Conservation (phyloP, 2,329 filamentous ascomycete genomes). For the Colletotrichum cordylinicola region DNA sequence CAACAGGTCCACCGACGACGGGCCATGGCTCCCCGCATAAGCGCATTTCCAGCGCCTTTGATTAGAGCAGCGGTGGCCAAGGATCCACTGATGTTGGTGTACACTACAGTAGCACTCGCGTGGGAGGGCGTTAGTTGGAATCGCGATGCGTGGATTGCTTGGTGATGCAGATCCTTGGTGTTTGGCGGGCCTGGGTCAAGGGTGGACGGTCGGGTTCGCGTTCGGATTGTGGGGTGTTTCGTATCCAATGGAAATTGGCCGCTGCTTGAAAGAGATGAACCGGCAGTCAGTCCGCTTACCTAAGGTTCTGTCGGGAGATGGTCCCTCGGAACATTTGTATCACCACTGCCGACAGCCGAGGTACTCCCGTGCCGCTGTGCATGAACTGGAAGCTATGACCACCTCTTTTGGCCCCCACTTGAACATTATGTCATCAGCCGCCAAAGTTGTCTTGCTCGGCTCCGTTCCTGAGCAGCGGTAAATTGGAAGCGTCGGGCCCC, state of each 20-base stretch:
- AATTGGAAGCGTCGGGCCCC: background rate
- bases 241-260: background rate
- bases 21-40: background rate
- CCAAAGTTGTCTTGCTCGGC: background rate
- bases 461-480: background rate
- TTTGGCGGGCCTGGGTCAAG: background rate
- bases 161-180: constrained; percentile 2
- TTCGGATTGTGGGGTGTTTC: constrained; percentile 8
- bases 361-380: background rate
- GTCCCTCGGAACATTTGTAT: background rate
- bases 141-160: background rate
- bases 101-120: background rate
- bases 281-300: background rate
- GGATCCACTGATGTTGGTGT: background rate
- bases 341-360: background rate
- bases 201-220: constrained; percentile 1
- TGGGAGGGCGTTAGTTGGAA: background rate
- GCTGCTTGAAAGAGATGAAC: background rate
- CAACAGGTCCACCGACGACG: background rate
- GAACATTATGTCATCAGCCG: background rate
- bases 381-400: background rate
- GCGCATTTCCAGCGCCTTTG: background rate
- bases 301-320: background rate
- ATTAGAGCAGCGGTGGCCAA: background rate
- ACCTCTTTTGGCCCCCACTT: background rate